phyloP scores from a whole-genome alignment of 176 grass and related monocot species.

The Eragrostis curvula region DNA sequence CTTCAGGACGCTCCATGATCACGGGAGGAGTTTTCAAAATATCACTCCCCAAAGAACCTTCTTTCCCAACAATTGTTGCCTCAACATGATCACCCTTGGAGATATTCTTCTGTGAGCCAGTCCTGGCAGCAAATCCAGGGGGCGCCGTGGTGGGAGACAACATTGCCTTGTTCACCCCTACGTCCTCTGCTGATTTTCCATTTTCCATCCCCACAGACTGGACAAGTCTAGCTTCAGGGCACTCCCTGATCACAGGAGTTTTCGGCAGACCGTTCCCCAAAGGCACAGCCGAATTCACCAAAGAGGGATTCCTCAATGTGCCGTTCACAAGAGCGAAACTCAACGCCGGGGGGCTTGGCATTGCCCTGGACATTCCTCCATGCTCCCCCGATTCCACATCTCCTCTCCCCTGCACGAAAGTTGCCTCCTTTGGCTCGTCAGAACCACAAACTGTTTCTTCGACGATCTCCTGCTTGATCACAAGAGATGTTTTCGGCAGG shows the following conservation, averaged over 20 bases:
- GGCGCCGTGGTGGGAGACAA: too few relatives aligned
- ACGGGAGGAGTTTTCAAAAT: background rate
- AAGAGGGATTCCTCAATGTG: background rate
- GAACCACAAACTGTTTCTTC: background rate
- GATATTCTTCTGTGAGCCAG: background rate
- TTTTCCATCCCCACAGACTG: background rate
- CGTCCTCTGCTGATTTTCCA: background rate
- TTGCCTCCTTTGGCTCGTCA: background rate
- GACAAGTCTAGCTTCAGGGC: background rate
- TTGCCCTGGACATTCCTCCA: constrained; percentile 1
- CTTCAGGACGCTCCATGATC: background rate
- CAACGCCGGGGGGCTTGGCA: background rate
- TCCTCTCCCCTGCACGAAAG: background rate
- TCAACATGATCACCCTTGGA: constrained; percentile 10
- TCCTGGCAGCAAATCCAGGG: background rate
- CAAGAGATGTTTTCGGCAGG: background rate
- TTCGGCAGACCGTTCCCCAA: constrained; percentile 8
- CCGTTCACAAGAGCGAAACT: background rate
- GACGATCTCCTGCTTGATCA: background rate
- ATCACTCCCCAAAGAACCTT: constrained; percentile 9
- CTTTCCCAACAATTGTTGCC: background rate
- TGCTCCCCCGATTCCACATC: background rate
- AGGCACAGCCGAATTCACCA: background rate
- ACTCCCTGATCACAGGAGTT: background rate
- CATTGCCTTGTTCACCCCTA: constrained; percentile 8